These are phyloP conservation scores for Sarocladium strictum DNA, from an alignment of 2,329 filamentous ascomycete genomes.

Conservation along the genomic window DNA sequence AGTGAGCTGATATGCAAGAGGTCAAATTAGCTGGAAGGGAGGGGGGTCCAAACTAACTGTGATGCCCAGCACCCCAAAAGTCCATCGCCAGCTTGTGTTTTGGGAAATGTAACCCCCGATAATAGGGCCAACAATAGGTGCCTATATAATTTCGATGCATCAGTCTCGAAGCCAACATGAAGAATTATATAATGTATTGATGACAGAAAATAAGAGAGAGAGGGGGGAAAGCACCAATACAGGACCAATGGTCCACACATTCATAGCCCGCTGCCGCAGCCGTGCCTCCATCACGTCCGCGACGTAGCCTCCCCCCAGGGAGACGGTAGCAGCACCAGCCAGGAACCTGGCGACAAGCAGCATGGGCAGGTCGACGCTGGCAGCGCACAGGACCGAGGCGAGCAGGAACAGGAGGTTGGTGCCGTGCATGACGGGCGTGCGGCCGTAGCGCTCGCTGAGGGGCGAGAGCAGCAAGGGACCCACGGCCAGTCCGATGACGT, in stretches of 20 bases:
- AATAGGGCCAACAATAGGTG: constrained; percentile 39
- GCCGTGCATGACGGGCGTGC: constrained; percentile 46
- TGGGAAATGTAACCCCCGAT: constrained; percentile 44
- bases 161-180: too few species aligned
- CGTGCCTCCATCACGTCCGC: constrained; percentile 46
- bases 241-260: constrained; percentile 50
- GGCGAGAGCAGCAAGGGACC: constrained; percentile 57
- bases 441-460: constrained; percentile 53
- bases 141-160: too few species aligned
- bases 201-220: too few species aligned
- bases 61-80: constrained; percentile 47
- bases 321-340: constrained; percentile 56
- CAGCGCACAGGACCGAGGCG: constrained; percentile 40
- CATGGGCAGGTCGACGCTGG: constrained; percentile 36
- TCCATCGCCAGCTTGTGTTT: constrained; percentile 46
- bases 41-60: constrained; percentile 23
- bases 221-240: constrained; percentile 48
- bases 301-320: constrained; percentile 48
- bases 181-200: too few species aligned
- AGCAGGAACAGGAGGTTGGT: constrained; percentile 45
- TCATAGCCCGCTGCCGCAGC: constrained; percentile 41
- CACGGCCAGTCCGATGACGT: constrained; percentile 60
- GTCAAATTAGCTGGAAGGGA: constrained; percentile 10
- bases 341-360: constrained; percentile 50
- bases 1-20: background rate